These are phyloP conservation scores for Hypoxylon sp. DNA, from an alignment of 2,329 filamentous ascomycete genomes.

Conservation along the genomic window DNA sequence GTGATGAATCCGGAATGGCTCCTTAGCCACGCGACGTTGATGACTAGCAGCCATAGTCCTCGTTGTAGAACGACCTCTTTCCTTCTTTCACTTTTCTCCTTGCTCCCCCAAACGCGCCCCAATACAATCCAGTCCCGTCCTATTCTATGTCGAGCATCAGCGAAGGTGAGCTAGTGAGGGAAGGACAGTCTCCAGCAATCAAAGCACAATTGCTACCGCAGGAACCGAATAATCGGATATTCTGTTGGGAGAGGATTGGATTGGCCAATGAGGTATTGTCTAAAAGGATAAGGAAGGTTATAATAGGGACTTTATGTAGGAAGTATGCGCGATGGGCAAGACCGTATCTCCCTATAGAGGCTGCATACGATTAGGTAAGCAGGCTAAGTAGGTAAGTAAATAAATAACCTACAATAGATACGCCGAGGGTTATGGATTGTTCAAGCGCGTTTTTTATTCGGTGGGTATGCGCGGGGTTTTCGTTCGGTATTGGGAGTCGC, in stretches of 20 bases:
- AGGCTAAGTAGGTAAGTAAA: constrained; percentile 7
- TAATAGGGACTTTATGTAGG: constrained; percentile 1
- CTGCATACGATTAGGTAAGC: constrained; percentile 1
- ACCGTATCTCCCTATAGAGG: constrained; percentile 5
- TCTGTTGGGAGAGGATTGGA: not conserved
- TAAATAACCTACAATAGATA: constrained; percentile 24
- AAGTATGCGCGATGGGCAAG: not conserved
- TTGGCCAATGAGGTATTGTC: not conserved
- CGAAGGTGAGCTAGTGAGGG: not conserved
- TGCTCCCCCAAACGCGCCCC: constrained; percentile 9
- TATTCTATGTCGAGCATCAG: constrained; percentile 14
- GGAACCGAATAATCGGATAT: not conserved
- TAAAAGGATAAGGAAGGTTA: not conserved
- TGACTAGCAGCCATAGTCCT: constrained; percentile 48
- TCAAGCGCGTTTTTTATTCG: constrained; percentile 36
- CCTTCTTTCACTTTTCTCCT: not conserved
- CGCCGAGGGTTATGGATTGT: constrained; percentile 28
- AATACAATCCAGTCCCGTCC: constrained; percentile 2
- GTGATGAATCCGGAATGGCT: constrained; percentile 57
- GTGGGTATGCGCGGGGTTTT: constrained; percentile 31
- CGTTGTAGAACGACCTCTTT: not conserved
- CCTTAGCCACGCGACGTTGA: constrained; percentile 51
- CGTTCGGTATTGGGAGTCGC: constrained; percentile 24
- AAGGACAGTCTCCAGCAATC: not conserved
- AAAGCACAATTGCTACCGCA: not conserved